Base-by-base conservation (phyloP, 805 yeast genomes). In the Candida chauliodis region DNA sequence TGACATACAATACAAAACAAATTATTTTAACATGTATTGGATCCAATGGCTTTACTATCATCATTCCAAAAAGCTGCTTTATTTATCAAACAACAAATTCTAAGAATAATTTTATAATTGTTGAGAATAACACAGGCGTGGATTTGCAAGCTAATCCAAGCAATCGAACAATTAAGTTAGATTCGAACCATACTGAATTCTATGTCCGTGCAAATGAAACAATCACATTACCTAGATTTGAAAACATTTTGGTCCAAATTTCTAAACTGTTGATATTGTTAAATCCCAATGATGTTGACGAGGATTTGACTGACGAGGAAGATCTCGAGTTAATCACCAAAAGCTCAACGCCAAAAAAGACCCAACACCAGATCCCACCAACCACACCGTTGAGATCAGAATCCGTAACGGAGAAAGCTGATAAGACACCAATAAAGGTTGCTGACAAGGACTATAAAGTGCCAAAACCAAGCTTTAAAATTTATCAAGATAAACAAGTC, bases 21-120 rank as follows among this genome's bases (percentile, higher is more conserved):
- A 56, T 87, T 31, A 65, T 61, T 11, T 56, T 91, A 36, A 74
- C 74, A 31, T 91, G 97, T 58, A 58, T 78, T 38, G 97, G 98
- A 3, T 75, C 79, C 61, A 91, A 91, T 57, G 96, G 97, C 8
- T 63, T 85, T 36, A 71, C 75, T 8, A 74, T 89, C 14, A 68
- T 75, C 4, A 73, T 87, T 28, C 93, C 95, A 0, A 60, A 56
- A 38, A 50, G 61, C 13, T 68, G 72, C 38, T 49, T 51, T 11
- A 66, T 68, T 13, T 50, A 44, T 37, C 36, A 33, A 33, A 51
- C 53, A 4, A 49, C 57, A 11, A 50, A 49, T 27, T 37, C 48
- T 8, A 40, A 46, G 9, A 48, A 51, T 30, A 48, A 54, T 25
- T 62, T 48, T 38, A 45, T 48, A 8, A 39, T 59, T 8, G 38